Percentiles rank a stretch among this genome's conserved stretches.
These are phyloP conservation scores for Erysimum pusillum DNA, from an alignment of 441 rosid genomes.

Conservation along the genomic window DNA sequence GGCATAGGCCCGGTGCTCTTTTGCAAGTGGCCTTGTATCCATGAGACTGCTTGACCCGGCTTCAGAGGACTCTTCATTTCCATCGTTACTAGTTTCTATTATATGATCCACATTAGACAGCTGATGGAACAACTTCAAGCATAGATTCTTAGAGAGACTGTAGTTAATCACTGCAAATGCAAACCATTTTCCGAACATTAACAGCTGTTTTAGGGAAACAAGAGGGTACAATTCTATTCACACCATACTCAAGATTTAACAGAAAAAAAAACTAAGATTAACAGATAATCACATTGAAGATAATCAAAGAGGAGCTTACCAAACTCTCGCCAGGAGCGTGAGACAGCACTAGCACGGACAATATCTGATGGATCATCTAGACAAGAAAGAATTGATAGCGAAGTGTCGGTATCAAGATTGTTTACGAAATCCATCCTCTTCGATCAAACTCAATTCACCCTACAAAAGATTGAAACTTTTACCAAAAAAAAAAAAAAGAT, in stretches of 20 bases:
- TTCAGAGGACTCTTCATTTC: conserved; percentile 46
- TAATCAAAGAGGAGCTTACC: conserved; percentile 57
- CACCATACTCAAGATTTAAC: conserved; percentile 14
- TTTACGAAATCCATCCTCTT: conserved; percentile 58
- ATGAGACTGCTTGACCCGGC: conserved; percentile 59
- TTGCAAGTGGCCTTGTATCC: conserved; percentile 59
- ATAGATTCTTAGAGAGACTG: conserved; percentile 72
- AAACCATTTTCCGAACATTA: neutral
- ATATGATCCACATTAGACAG: conserved; percentile 59
- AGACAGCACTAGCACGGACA: conserved; percentile 69
- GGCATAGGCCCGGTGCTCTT: conserved; percentile 76
- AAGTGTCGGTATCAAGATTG: conserved; percentile 59
- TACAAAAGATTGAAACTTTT: conserved; percentile 2
- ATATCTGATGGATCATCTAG: conserved; percentile 76
- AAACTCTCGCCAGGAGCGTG: conserved; percentile 71
- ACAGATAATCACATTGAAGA: neutral
- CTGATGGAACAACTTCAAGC: conserved; percentile 75
- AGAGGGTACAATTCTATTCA: neutral
- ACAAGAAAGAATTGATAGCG: conserved; percentile 53
- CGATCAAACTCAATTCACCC: conserved; percentile 5
- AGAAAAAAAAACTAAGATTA: neutral
- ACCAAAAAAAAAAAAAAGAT: too few species aligned
- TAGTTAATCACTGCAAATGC: conserved; percentile 67
- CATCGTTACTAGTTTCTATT: conserved; percentile 46
- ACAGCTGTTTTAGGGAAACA: neutral